Percentiles rank a stretch among this genome's conserved stretches.
Evolutionary conservation across 306 rosid species (phyloP).

Genomic region (Acmispon strigosus): DNA sequence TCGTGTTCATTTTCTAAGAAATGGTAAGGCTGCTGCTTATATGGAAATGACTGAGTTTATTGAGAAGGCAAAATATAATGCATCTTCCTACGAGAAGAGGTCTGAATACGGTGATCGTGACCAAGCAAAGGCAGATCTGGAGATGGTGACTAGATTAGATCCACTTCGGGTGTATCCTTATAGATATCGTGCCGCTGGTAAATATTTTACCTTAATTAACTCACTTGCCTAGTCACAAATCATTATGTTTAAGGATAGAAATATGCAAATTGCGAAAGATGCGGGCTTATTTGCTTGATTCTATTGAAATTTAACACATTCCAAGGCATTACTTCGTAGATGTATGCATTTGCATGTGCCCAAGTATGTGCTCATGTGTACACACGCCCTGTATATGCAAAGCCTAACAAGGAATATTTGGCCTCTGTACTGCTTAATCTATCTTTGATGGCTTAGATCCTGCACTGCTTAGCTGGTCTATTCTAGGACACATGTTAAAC

Average conservation of each 20-base stretch:
- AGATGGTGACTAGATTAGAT: slow-evolving; percentile 82
- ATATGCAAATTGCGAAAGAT: background rate
- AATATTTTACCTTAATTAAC: background rate
- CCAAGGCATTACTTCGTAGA: background rate
- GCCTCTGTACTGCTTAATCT: too few species aligned
- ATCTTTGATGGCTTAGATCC: too few species aligned
- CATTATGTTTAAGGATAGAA: background rate
- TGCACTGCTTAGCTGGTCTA: too few species aligned
- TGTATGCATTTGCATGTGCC: background rate
- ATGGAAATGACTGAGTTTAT: slow-evolving; percentile 82
- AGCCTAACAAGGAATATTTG: too few species aligned
- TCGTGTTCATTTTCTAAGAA: slow-evolving; percentile 67
- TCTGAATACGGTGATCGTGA: slow-evolving; percentile 89
- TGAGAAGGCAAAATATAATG: slow-evolving; percentile 39
- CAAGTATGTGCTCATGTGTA: too few species aligned
- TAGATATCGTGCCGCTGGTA: slow-evolving; percentile 95
- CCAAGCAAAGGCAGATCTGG: slow-evolving; percentile 70
- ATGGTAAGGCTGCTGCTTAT: slow-evolving; percentile 64
- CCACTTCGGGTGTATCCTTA: slow-evolving; percentile 94
- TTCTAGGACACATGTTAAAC: too few species aligned
- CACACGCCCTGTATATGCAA: too few species aligned
- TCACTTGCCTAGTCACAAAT: background rate
- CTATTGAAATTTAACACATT: background rate
- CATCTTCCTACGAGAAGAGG: slow-evolving; percentile 91
- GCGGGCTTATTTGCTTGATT: background rate